These are phyloP conservation scores for Nakazawaea sp. DNA, from an alignment of 805 yeast genomes.

Conservation along the genomic window DNA sequence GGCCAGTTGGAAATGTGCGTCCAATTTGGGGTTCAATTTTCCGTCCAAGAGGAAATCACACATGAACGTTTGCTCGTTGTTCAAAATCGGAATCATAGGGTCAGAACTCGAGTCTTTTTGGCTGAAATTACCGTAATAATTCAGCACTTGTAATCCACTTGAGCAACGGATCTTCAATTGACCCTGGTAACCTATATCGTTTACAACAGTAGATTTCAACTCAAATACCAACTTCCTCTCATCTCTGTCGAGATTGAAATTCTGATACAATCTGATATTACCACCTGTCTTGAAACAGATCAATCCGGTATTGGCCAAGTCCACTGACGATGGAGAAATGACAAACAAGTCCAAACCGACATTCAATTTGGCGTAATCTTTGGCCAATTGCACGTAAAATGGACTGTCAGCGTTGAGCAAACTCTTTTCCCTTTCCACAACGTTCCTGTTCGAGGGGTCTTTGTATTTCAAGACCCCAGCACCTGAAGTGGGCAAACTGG, in stretches of 20 bases:
- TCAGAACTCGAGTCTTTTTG: conserved; percentile 38
- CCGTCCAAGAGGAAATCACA: conserved; percentile 76
- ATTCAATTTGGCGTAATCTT: conserved; percentile 45
- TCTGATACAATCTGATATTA: conserved; percentile 50
- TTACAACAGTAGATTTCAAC: conserved; percentile 42
- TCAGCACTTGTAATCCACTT: conserved; percentile 73
- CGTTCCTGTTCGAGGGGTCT: conserved; percentile 24
- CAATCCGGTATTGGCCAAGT: conserved; percentile 65
- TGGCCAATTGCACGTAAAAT: conserved; percentile 54
- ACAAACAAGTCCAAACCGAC: conserved; percentile 77
- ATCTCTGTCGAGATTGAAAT: conserved; percentile 64
- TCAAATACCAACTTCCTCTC: conserved; percentile 59
- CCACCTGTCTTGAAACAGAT: conserved; percentile 72
- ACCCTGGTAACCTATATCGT: conserved; percentile 67
- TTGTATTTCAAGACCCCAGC: conserved; percentile 60
- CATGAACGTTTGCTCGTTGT: conserved; percentile 57
- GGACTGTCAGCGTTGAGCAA: conserved; percentile 53
- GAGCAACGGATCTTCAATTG: conserved; percentile 83
- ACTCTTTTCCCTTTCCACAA: conserved; percentile 36
- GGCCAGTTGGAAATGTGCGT: conserved; percentile 90
- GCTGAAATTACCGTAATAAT: conserved; percentile 60
- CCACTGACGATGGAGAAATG: conserved; percentile 58
- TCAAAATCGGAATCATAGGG: conserved; percentile 64
- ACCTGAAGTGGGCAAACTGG: conserved; percentile 73
- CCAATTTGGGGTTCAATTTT: conserved; percentile 57